phyloP scores from a whole-genome alignment of 1,139 yeast genomes.

The Candida sojae region DNA sequence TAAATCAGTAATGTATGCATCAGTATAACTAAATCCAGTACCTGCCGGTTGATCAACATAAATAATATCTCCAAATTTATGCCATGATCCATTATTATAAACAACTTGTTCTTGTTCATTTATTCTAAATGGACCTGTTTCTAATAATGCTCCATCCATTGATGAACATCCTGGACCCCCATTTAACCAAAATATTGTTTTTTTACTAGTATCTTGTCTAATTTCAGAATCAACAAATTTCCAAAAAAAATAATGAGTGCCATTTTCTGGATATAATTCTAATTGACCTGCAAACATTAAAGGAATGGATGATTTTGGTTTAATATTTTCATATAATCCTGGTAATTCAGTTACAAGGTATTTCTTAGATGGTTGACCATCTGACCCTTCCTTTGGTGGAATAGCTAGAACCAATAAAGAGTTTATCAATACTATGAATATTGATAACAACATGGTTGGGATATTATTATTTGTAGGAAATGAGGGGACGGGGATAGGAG shows the following conservation, averaged over 20 bases:
- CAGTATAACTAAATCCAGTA: slow-evolving; percentile 79
- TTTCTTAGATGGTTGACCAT: slow-evolving; percentile 19
- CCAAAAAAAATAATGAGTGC: slow-evolving; percentile 83
- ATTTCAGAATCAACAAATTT: slow-evolving; percentile 46
- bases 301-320: slow-evolving; percentile 36
- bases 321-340: slow-evolving; percentile 36
- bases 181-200: slow-evolving; percentile 81
- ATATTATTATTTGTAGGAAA: background rate
- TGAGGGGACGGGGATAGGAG: too few relatives aligned
- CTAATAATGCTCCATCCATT: slow-evolving; percentile 96
- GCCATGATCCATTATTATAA: slow-evolving; percentile 82
- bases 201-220: slow-evolving; percentile 23
- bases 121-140: slow-evolving; percentile 84
- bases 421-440: background rate
- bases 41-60: slow-evolving; percentile 96
- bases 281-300: slow-evolving; percentile 76
- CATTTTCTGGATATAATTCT: slow-evolving; percentile 51
- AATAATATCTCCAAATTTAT: slow-evolving; percentile 71
- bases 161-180: slow-evolving; percentile 99
- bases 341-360: slow-evolving; percentile 44
- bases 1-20: slow-evolving; percentile 59
- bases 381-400: slow-evolving; percentile 21
- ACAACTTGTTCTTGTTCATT: slow-evolving; percentile 43
- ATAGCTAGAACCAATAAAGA: slow-evolving; percentile 14
- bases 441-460: background rate